phyloP scores from a whole-genome alignment of 305 asterid species.

The Galium porrigens region DNA sequence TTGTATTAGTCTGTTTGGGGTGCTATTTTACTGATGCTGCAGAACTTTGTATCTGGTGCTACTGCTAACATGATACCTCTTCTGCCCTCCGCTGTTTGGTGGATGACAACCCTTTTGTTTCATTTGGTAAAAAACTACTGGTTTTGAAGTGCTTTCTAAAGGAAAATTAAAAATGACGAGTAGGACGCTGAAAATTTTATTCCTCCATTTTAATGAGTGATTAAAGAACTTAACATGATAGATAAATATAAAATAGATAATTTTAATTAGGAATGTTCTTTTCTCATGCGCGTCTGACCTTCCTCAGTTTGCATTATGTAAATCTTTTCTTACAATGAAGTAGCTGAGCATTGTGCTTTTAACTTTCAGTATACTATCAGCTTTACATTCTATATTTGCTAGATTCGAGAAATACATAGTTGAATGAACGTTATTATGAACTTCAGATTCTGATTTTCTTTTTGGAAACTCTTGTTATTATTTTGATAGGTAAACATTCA shows the following conservation, averaged over 20 bases:
- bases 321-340: background rate
- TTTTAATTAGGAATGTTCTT: background rate
- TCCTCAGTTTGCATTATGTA: background rate
- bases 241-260: background rate
- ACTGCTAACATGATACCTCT: too few relatives aligned
- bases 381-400: background rate
- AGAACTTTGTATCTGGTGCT: background rate
- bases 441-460: background rate
- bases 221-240: background rate
- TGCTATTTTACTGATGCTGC: background rate
- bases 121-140: background rate
- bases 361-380: background rate
- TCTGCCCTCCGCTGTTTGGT: too few relatives aligned
- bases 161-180: background rate
- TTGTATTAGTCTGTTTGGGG: background rate
- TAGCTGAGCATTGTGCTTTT: background rate
- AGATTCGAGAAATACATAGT: background rate
- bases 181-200: background rate
- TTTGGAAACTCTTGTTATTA: conserved; percentile 11
- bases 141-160: background rate
- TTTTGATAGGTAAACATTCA: conserved; percentile 43
- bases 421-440: background rate
- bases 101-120: background rate
- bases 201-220: background rate
- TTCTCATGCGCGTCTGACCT: background rate